phyloP scores from a whole-genome alignment of 2,329 filamentous ascomycete species.

The Thelonectria rubi region DNA sequence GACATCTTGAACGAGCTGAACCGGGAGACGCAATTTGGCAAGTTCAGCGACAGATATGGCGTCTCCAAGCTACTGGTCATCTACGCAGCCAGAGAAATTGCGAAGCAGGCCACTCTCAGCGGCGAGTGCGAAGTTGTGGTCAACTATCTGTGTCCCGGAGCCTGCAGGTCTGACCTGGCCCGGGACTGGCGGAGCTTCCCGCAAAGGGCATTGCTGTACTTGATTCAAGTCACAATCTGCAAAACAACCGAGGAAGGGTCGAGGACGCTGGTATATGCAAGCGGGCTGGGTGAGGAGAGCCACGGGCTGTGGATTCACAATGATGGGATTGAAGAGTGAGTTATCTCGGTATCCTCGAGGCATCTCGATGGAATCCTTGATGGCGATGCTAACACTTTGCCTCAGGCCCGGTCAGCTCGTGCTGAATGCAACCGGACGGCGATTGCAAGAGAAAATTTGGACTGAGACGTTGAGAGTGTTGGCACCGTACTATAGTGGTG shows the following conservation, averaged over 20 bases:
- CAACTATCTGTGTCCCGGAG: not conserved
- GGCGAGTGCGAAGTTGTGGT: not conserved
- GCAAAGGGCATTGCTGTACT: not conserved
- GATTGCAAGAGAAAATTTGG: not conserved
- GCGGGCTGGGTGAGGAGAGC: not conserved
- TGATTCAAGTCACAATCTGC: not conserved
- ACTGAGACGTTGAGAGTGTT: not conserved
- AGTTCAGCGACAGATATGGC: not conserved
- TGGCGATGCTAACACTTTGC: not conserved
- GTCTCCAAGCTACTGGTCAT: not conserved
- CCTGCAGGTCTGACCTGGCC: not conserved
- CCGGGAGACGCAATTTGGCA: conserved; percentile 4
- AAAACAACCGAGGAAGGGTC: not conserved
- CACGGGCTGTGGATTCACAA: not conserved
- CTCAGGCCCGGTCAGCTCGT: not conserved
- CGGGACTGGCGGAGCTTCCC: not conserved
- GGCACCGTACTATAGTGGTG: not conserved
- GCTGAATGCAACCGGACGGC: not conserved
- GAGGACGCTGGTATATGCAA: conserved; percentile 1
- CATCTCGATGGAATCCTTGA: not conserved
- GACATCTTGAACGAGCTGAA: conserved; percentile 8
- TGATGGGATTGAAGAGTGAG: not conserved
- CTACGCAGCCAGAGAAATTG: not conserved
- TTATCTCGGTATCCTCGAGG: not conserved
- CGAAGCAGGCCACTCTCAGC: not conserved